Evolutionary conservation across 208 protist species (phyloP).

Genomic region (Herpetomonas samuelpessoai): DNA sequence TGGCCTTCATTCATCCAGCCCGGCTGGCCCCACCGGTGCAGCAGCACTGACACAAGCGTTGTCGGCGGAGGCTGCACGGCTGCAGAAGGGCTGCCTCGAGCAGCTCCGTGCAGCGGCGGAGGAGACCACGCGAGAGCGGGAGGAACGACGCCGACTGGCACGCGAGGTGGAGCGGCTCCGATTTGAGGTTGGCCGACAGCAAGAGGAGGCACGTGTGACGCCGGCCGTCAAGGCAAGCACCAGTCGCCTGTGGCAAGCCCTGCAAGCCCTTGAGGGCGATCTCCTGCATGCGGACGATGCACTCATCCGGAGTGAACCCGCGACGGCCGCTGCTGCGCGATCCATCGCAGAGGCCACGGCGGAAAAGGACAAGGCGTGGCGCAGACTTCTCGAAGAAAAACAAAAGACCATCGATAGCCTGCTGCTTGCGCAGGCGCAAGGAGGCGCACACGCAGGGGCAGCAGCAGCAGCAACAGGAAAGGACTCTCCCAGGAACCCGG

Average conservation of each 20-base stretch:
- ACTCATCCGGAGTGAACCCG: background rate
- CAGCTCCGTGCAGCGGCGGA: conserved; percentile 30
- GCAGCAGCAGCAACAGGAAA: background rate
- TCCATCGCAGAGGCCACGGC: background rate
- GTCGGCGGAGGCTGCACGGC: background rate
- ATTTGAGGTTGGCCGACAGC: conserved; percentile 44
- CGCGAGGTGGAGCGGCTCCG: conserved; percentile 52
- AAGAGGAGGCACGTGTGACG: conserved; percentile 21
- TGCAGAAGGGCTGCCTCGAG: conserved; percentile 16
- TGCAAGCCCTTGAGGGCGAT: conserved; percentile 51
- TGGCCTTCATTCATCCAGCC: background rate
- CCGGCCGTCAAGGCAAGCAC: conserved; percentile 25
- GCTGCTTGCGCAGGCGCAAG: background rate
- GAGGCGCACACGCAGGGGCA: too few species aligned
- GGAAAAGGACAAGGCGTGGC: background rate
- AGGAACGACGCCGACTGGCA: conserved; percentile 31
- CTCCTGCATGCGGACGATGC: too few species aligned
- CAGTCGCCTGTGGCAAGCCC: conserved; percentile 38
- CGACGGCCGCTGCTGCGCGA: background rate
- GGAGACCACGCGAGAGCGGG: conserved; percentile 30
- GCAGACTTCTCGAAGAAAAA: background rate
- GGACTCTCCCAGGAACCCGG: too few species aligned
- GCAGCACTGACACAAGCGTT: background rate
- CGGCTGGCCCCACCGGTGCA: background rate
- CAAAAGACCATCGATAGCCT: background rate